Evolutionary conservation across 1,139 yeast genomes (phyloP), one percentile per base, ranked within the genome.

Genomic region (Martiniozyma asiatica): DNA sequence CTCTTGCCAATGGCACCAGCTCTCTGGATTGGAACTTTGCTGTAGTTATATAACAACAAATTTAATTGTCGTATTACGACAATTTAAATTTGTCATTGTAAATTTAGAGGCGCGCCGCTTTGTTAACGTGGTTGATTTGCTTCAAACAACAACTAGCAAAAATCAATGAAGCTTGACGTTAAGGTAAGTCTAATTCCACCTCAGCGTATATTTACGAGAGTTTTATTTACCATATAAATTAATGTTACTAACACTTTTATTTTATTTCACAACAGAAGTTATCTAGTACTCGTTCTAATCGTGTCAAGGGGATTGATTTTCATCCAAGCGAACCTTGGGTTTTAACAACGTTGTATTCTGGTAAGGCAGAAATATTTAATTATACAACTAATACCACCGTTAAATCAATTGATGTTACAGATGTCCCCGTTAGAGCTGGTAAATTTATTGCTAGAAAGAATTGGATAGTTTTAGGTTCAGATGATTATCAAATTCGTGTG

Each of bases 251-350:
- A 23, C 21, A 20, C 9, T 4, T 9, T 6, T 22, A 10, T 4
- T 18, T 12, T 17, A 8, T 8, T 20, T 20, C 15, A 9, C 14
- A 10, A 21, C 56, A 76, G 66, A 80, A 80, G 61, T 77, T 74
- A 48, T 78, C 81, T 55, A 75, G 80, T 45, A 71, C 85, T 39
- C 78, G 96, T 47, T 79, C 96, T 26, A 96, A 87, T 56, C 77
- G 98, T 55, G 96, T 89, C 53, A 89, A 89, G 59, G 97, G 96
- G 34, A 80, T 89, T 51, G 99, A 89, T 59, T 80, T 92, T 65
- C 99, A 89, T 56, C 98, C 98, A 20, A 65, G 85, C 14, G 98
- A 89, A 55, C 97, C 98, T 33, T 89, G 98, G 97, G 75, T 81
- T 33, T 65, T 84, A 49, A 76, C 89, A 33, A 84, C 95, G 9